phyloP scores from a whole-genome alignment of 1,284 basidiomycete species.

The Cutaneotrichosporon cavernicola region DNA sequence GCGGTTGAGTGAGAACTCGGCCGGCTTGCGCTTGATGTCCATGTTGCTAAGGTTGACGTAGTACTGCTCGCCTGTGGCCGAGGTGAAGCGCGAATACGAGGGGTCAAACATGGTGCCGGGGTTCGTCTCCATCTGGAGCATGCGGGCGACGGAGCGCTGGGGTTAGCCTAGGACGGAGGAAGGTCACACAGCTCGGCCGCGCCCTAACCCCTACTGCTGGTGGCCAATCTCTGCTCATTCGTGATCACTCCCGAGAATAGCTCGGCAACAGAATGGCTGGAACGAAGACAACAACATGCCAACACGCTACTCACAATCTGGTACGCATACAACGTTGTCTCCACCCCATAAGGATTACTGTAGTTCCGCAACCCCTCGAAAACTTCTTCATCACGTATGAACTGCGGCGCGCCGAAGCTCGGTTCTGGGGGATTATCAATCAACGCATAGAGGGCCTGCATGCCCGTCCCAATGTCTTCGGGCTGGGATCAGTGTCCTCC shows the following conservation, averaged over 20 bases:
- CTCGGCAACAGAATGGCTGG: too few relatives aligned
- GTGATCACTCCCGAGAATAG: too few relatives aligned
- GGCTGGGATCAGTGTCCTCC: constrained; percentile 12
- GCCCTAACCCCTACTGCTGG: too few relatives aligned
- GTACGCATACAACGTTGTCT: constrained; percentile 40
- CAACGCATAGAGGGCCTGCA: constrained; percentile 37
- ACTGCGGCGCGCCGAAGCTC: constrained; percentile 16
- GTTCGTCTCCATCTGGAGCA: constrained; percentile 45
- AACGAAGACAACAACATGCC: too few relatives aligned
- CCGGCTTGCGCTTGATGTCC: constrained; percentile 38
- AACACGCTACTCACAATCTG: constrained; percentile 38
- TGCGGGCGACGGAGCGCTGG: constrained; percentile 40
- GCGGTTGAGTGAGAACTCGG: constrained; percentile 39
- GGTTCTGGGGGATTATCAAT: constrained; percentile 36
- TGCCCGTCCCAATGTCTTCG: constrained; percentile 18
- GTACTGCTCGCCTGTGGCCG: constrained; percentile 28
- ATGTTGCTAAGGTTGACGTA: constrained; percentile 39
- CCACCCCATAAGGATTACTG: constrained; percentile 37
- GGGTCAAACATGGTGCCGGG: constrained; percentile 40
- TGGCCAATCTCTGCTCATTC: too few relatives aligned
- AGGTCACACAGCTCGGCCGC: too few relatives aligned
- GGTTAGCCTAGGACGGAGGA: constrained; percentile 13
- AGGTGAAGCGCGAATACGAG: constrained; percentile 31
- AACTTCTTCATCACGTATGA: constrained; percentile 31
- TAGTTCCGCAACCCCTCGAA: constrained; percentile 26